Evolutionary conservation across 768 basidiomycete genomes (phyloP).

Genomic region (Boletus reticuloceps): DNA sequence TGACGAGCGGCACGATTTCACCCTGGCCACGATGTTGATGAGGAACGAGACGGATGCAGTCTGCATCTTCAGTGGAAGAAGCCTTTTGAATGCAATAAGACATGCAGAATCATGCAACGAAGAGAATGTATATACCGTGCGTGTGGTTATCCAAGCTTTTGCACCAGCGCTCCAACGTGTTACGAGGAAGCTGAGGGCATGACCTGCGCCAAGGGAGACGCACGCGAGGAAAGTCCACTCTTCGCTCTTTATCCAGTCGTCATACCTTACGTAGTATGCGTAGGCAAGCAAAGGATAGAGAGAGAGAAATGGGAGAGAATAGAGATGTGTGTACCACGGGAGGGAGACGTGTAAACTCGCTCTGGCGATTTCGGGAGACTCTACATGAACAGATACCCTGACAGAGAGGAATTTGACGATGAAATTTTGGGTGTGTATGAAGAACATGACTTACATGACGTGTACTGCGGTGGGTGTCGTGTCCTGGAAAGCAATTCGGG

Average conservation of each 20-base stretch:
- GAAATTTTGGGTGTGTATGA: too few species aligned
- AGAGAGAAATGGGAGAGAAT: slow-evolving; percentile 73
- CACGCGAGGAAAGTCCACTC: slow-evolving; percentile 98
- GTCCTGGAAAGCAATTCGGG: neutral
- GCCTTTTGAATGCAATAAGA: slow-evolving; percentile 39
- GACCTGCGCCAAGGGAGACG: slow-evolving; percentile 77
- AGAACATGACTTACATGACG: slow-evolving; percentile 17
- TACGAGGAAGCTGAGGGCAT: slow-evolving; percentile 88
- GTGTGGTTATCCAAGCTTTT: slow-evolving; percentile 76
- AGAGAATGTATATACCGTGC: slow-evolving; percentile 46
- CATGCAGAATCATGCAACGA: neutral
- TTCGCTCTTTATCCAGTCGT: slow-evolving; percentile 86
- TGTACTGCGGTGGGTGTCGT: slow-evolving; percentile 4
- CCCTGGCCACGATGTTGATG: slow-evolving; percentile 81
- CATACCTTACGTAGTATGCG: slow-evolving; percentile 89
- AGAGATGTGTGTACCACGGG: slow-evolving; percentile 70
- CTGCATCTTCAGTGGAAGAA: slow-evolving; percentile 62
- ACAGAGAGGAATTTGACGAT: neutral
- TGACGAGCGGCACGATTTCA: slow-evolving; percentile 78
- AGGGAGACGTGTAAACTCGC: slow-evolving; percentile 65
- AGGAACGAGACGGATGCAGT: slow-evolving; percentile 80
- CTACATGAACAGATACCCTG: slow-evolving; percentile 49
- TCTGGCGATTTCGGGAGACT: slow-evolving; percentile 64
- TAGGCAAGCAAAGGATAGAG: slow-evolving; percentile 84
- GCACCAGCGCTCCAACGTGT: slow-evolving; percentile 88